These are phyloP conservation scores for Tetradesmus obliquus DNA, from an alignment of 139 green algal species.

Conservation along the genomic window DNA sequence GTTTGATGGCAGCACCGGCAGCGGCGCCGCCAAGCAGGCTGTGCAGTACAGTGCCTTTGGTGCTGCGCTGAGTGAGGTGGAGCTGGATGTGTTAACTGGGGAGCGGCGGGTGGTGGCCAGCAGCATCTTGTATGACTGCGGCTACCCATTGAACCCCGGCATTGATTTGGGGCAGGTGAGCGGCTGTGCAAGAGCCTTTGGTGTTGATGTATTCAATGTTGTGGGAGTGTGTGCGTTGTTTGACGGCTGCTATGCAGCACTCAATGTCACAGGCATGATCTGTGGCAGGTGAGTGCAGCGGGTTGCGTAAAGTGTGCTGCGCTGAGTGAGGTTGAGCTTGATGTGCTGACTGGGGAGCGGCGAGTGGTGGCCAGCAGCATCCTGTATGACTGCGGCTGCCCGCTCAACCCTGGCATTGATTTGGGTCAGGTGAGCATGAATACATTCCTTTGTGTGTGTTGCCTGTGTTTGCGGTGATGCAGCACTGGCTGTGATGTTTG, in stretches of 20 bases:
- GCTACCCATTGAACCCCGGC: constrained; percentile 64
- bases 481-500: too few species aligned
- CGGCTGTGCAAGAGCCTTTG: too few species aligned
- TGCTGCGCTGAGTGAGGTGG: constrained; percentile 53
- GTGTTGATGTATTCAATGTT: background rate
- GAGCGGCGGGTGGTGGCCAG: constrained; percentile 56
- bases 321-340: constrained; percentile 58
- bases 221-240: too few species aligned
- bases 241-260: too few species aligned
- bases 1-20: constrained; percentile 50
- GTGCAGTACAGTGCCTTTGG: constrained; percentile 66
- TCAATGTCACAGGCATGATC: too few species aligned
- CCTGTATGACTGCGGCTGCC: constrained; percentile 63
- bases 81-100: constrained; percentile 69
- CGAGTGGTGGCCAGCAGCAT: constrained; percentile 58
- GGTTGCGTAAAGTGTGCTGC: too few species aligned
- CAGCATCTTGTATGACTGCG: constrained; percentile 66
- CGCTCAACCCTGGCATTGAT: constrained; percentile 68
- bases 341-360: constrained; percentile 69
- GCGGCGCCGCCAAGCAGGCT: background rate
- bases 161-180: constrained; percentile 71
- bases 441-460: background rate
- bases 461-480: background rate
- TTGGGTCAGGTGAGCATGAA: constrained; percentile 60
- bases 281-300: too few species aligned